Conservation (phyloP, 1,284 basidiomycete genomes). For the Austroboletus novae-zelandiae region DNA sequence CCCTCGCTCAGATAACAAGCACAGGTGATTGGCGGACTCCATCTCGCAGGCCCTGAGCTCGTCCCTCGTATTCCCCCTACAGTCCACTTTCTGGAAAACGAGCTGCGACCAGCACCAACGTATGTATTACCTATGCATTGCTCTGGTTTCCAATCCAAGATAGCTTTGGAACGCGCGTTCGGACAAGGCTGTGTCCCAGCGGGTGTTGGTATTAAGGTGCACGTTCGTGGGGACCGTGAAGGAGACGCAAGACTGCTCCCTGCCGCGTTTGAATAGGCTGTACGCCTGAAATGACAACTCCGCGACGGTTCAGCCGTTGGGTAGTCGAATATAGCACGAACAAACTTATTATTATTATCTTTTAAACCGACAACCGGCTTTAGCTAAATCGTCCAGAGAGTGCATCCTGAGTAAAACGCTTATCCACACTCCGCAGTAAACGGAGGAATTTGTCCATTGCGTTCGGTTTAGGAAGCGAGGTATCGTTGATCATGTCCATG, state of each 20-base stretch:
- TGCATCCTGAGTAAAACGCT: conserved; percentile 17
- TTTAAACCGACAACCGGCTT: no score
- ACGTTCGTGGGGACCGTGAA: conserved; percentile 44
- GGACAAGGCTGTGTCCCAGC: conserved; percentile 75
- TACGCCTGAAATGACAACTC: background rate
- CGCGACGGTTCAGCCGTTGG: background rate
- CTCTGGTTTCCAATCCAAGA: conserved; percentile 70
- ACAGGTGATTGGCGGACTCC: conserved; percentile 78
- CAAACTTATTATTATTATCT: background rate
- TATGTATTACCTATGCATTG: conserved; percentile 85
- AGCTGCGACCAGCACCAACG: conserved; percentile 58
- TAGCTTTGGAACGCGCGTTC: conserved; percentile 63
- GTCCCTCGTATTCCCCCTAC: conserved; percentile 64
- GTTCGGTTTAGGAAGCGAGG: conserved; percentile 39
- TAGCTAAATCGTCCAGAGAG: background rate
- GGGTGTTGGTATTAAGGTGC: conserved; percentile 67
- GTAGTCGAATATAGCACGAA: background rate
- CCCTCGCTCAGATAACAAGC: background rate
- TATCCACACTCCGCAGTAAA: conserved; percentile 47
- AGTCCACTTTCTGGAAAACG: conserved; percentile 62
- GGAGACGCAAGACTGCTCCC: conserved; percentile 38
- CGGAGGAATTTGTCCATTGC: conserved; percentile 48
- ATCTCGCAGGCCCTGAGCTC: conserved; percentile 68
- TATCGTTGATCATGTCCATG: conserved; percentile 48
- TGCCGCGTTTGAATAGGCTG: conserved; percentile 14